Conservation (phyloP, 805 yeast genomes). For the Maudiozyma pseudohumilis region DNA sequence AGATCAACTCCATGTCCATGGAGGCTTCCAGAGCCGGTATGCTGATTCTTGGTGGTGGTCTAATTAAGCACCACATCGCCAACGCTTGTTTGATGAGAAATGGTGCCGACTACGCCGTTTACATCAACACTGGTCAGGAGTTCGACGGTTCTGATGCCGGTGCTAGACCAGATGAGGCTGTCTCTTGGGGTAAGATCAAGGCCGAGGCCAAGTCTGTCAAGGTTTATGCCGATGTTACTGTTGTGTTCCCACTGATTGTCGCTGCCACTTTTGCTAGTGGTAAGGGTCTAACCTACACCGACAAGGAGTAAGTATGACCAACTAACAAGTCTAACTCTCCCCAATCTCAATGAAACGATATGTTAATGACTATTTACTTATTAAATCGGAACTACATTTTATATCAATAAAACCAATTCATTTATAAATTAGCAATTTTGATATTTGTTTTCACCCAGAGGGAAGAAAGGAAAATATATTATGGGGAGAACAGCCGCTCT, state of each 20-base stretch:
- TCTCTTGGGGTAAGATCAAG: slow-evolving; percentile 97
- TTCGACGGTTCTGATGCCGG: slow-evolving; percentile 99
- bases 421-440: too few species aligned
- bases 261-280: slow-evolving; percentile 92
- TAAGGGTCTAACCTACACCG: slow-evolving; percentile 37
- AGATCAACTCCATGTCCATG: slow-evolving; percentile 88
- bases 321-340: too few species aligned
- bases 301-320: slow-evolving; percentile 44
- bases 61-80: slow-evolving; percentile 93
- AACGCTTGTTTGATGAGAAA: slow-evolving; percentile 98
- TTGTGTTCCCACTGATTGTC: slow-evolving; percentile 90
- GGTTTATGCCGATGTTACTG: slow-evolving; percentile 89
- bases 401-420: too few species aligned
- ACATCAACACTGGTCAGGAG: slow-evolving; percentile 96
- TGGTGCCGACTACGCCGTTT: slow-evolving; percentile 97
- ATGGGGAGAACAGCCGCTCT: too few species aligned
- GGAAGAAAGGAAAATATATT: too few species aligned
- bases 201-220: slow-evolving; percentile 87
- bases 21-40: slow-evolving; percentile 91
- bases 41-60: slow-evolving; percentile 93
- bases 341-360: too few species aligned
- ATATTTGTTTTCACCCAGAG: too few species aligned
- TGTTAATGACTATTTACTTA: too few species aligned
- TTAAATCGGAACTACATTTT: too few species aligned
- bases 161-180: slow-evolving; percentile 98